Conservation (phyloP, 768 basidiomycete genomes). For the Lentinus tigrinus region DNA sequence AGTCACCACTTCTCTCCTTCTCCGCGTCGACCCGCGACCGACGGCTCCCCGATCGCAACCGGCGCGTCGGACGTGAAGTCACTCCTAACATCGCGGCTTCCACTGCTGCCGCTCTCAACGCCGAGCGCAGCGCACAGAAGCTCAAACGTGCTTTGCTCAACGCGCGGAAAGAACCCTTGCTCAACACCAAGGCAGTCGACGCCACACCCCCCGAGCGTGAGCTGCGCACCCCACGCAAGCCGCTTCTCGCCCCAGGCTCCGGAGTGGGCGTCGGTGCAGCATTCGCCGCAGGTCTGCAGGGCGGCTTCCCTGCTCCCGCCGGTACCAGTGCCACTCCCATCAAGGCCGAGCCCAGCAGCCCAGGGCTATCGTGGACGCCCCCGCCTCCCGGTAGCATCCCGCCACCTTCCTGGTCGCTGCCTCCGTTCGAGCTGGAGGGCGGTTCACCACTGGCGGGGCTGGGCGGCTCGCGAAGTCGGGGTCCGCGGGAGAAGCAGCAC, state of each 20-base stretch:
- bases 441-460: slow-evolving; percentile 11
- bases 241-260: slow-evolving; percentile 7
- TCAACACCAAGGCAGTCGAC: slow-evolving; percentile 54
- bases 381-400: neutral
- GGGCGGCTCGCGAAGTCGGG: neutral
- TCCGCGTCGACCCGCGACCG: slow-evolving; percentile 36
- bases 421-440: neutral
- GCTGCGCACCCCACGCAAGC: slow-evolving; percentile 31
- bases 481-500: slow-evolving; percentile 29
- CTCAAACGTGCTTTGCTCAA: slow-evolving; percentile 68
- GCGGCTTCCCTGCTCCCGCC: neutral
- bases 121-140: slow-evolving; percentile 69
- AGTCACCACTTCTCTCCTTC: slow-evolving; percentile 14
- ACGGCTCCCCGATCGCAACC: slow-evolving; percentile 6
- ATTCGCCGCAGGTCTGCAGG: slow-evolving; percentile 7
- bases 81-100: slow-evolving; percentile 67
- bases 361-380: neutral
- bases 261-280: slow-evolving; percentile 12
- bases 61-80: slow-evolving; percentile 27
- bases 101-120: slow-evolving; percentile 79
- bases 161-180: slow-evolving; percentile 59
- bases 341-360: neutral
- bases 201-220: slow-evolving; percentile 24
- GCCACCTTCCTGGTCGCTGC: neutral
- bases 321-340: neutral